Evolutionary conservation across 768 basidiomycete genomes (phyloP), one percentile per base, ranked within the genome.

Genomic region (Kwoniella dejecticola): DNA sequence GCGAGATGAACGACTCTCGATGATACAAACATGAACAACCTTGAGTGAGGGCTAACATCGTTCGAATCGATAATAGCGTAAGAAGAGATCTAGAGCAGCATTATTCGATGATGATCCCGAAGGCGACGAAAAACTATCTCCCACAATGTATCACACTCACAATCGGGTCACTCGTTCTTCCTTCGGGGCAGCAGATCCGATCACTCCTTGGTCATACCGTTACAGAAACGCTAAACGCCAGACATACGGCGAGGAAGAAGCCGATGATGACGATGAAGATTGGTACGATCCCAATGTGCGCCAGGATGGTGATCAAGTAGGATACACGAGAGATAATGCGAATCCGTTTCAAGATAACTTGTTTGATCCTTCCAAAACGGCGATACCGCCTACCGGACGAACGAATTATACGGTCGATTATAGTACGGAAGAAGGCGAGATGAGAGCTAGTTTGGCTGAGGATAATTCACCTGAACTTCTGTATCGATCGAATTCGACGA

Each of bases 101-200:
- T 29, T 49, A 15, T n/a, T 30, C 24, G 48, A 50, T 11, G 38
- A 49, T 40, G 19, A 24, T 12, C 36, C 38, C 21, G 57, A 48
- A 19, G 31, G 42, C 21, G 44, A 54, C 17, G 60, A 62, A 29
- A 55, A 47, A 29, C 38, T 46, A 8, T 19, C 19, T 2, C 60
- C 48, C 12, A 36, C 29, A 2, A 33, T 26, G 38, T 29, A 62
- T 31, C 29, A 54, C 24, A 48, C 40, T 31, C 42, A 52, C 24
- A 48, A 49, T 31, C 42, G 60, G 12, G 26, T 55, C 19, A 62
- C 60, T 15, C 19, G 60, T 40, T 62, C 60, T 2, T 54, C 52
- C 10, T 62, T 62, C 26, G 60, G 60, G 30, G 60, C 60, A 6
- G 60, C 49, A 5, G 52, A 54, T 30, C 60, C 60, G 4, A 48